Evolutionary conservation across 164 flowering plant species (phyloP).

Genomic region (Hamamelis virginiana): DNA sequence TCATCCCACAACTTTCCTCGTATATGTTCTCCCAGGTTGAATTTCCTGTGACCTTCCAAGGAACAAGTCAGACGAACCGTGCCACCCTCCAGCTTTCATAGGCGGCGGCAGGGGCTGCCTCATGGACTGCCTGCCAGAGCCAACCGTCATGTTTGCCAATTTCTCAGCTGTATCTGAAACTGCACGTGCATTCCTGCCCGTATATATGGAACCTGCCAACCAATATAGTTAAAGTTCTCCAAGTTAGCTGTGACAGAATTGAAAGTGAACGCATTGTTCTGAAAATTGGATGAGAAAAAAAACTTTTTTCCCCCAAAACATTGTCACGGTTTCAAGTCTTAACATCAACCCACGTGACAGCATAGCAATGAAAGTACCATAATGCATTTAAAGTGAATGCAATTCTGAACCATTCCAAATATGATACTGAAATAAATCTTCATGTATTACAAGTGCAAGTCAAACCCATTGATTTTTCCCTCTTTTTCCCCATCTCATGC

Average conservation of each 20-base stretch:
- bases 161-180: slow-evolving; percentile 58
- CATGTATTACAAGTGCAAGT: too few species aligned
- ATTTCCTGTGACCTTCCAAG: slow-evolving; percentile 49
- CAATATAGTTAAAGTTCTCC: not conserved
- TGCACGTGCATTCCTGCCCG: slow-evolving; percentile 31
- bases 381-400: too few species aligned
- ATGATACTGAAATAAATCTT: too few species aligned
- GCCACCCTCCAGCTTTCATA: slow-evolving; percentile 80
- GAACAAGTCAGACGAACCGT: slow-evolving; percentile 35
- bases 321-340: too few species aligned
- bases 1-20: slow-evolving; percentile 72
- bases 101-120: slow-evolving; percentile 38
- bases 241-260: not conserved
- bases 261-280: too few species aligned
- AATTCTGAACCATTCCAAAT: too few species aligned
- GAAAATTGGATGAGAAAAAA: too few species aligned
- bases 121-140: slow-evolving; percentile 33
- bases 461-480: too few species aligned
- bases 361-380: too few species aligned
- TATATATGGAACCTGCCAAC: slow-evolving; percentile 35
- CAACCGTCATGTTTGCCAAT: slow-evolving; percentile 51
- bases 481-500: too few species aligned
- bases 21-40: slow-evolving; percentile 39
- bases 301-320: too few species aligned
- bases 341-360: too few species aligned